Evolutionary conservation across 1,284 basidiomycete genomes (phyloP).

Genomic region (Vanrija pseudolonga): DNA sequence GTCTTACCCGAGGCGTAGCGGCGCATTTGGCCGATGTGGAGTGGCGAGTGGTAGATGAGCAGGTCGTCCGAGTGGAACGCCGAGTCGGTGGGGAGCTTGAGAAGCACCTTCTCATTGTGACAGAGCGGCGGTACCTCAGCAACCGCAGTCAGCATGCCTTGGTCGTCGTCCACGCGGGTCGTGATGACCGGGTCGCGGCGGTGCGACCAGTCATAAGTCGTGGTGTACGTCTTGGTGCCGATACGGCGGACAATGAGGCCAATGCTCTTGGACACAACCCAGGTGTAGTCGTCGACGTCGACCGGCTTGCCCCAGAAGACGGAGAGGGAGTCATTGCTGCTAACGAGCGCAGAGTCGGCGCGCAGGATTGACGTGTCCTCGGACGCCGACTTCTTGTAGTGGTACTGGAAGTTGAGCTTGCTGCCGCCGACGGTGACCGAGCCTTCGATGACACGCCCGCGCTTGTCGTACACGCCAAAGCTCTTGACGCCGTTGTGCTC

Average conservation of each 20-base stretch:
- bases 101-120: not conserved
- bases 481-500: not conserved
- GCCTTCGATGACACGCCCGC: slow-evolving; percentile 4
- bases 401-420: slow-evolving; percentile 4
- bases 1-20: not conserved
- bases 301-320: slow-evolving; percentile 12
- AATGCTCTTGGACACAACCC: slow-evolving; percentile 8
- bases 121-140: not conserved
- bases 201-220: slow-evolving; percentile 6
- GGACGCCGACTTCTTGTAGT: slow-evolving; percentile 11
- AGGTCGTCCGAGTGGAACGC: slow-evolving; percentile 7
- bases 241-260: slow-evolving; percentile 5
- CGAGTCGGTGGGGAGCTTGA: slow-evolving; percentile 2
- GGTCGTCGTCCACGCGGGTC: slow-evolving; percentile 3
- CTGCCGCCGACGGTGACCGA: not conserved
- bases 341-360: slow-evolving; percentile 1
- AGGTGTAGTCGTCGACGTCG: slow-evolving; percentile 5
- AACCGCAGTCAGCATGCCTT: slow-evolving; percentile 2
- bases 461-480: slow-evolving; percentile 5
- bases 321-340: not conserved
- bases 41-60: slow-evolving; percentile 1
- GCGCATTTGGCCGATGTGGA: slow-evolving; percentile 6
- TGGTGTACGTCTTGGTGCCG: slow-evolving; percentile 2
- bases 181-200: slow-evolving; percentile 7
- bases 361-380: slow-evolving; percentile 4